Evolutionary conservation across 257 asterid genomes (phyloP), one percentile per base, ranked within the genome.

Genomic region (Misopates orontium): DNA sequence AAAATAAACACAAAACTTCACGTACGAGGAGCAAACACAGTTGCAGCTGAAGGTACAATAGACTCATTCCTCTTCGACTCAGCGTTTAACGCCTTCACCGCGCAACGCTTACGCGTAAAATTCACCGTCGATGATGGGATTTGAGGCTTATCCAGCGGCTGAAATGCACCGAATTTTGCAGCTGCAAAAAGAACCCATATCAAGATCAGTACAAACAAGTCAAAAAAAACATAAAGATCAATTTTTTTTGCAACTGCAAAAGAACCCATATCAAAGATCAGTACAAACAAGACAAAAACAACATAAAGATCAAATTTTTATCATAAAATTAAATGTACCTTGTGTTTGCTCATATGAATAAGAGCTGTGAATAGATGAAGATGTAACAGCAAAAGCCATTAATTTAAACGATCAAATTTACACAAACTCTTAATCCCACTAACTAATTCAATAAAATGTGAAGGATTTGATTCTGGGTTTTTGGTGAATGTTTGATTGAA

Each of bases 361-460:
- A 5, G 92, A 75, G 23, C 79, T 82, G 74, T 80, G 61, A 54
- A 83, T 82, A 31, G 87, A 28, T 13, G 96, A 84, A 25, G 90
- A 81, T n/a, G 83, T 73, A 44, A 85, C 78, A 60, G 93, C 79
- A 77, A 84, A 66, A 22, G 93, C 95, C 96, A 88, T 88, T 31
- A 54, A 18, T 28, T 28, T 2, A 28, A 3, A 28, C 3, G 36
- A 25, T 9, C 10, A 28, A 10, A 14, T 50, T 42, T 21, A 1
- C 18, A 31, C 10, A 42, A 68, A 60, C 62, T 42, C n/a, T 21
- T 40, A 59, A 58, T 49, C 21, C n/a, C n/a, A n/a, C n/a, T n/a
- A n/a, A n/a, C n/a, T n/a, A n/a, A n/a, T n/a, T n/a, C n/a, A n/a
- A n/a, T 45, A 10, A 18, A 36, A 56, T 32, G 10, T 22, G 16